A percentile compares a stretch with the other conserved stretches of the same genome.
These are phyloP conservation scores for Rhizopogon vulgaris DNA, from an alignment of 768 basidiomycete species.

Conservation along the genomic window DNA sequence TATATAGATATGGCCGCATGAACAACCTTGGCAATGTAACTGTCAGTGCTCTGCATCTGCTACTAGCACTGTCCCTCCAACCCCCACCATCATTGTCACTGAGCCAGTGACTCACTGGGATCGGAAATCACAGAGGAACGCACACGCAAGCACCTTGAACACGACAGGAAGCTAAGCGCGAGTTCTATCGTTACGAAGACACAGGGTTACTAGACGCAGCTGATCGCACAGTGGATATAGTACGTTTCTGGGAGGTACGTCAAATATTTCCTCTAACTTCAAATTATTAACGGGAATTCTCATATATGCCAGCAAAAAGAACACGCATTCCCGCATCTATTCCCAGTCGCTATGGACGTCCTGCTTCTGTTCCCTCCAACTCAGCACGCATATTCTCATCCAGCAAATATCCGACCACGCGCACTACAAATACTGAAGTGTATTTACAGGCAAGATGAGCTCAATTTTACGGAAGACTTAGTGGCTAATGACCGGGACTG, in stretches of 20 bases:
- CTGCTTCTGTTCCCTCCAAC: constrained; percentile 14
- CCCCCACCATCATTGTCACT: background rate
- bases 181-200: background rate
- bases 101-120: background rate
- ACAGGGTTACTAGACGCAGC: background rate
- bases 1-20: no score
- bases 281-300: background rate
- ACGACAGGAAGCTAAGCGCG: background rate
- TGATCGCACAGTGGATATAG: background rate
- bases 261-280: no score
- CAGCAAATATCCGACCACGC: background rate
- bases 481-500: constrained; percentile 2
- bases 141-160: background rate
- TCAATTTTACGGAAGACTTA: constrained; percentile 14
- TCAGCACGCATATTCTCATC: constrained; percentile 18
- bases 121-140: background rate
- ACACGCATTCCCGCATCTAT: background rate
- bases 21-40: background rate
- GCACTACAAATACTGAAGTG: constrained; percentile 24
- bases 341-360: constrained; percentile 11
- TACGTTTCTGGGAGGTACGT: background rate
- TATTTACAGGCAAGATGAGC: constrained; percentile 16
- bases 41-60: background rate
- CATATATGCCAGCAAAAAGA: background rate
- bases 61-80: no score